Base-by-base conservation (phyloP, 176 grass and related monocot species). In the Aegilops longissima region DNA sequence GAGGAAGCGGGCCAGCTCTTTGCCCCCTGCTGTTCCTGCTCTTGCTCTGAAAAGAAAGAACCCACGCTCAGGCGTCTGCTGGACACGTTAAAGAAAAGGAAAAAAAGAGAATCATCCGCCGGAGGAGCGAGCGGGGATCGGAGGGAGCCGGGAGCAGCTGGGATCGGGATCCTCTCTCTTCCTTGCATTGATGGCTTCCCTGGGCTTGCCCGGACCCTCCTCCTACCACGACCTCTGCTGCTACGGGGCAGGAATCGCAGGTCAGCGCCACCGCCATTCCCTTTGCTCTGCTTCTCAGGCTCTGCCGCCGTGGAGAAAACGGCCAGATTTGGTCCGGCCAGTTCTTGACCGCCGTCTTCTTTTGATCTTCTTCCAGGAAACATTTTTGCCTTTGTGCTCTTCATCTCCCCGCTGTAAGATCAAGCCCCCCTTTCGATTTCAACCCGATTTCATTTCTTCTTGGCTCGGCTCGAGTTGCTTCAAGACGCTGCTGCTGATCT, bases 361-460 rank as follows among this genome's bases (percentile, higher is more conserved):
- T 4, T 59, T 54, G n/a, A 54, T 36, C 79, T n/a, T 64, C 70
- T 86, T 94, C 83, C 90, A 99, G 97, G 97, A 21, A 99, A 99
- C 89, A 24, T 93, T 76, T 96, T 96, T 13, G 97, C 97, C 33
- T 87, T 99, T 9, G 92, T 99, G 52, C 88, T 99, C 73, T 99
- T 96, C 88, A 16, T 96, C 86, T 99, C 97, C 64, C 94, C 97
- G 61, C 85, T 99, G 97, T 99, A 90, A 96, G 90, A 0, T 2
- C 51, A 9, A 2, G 16, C 1, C 11, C 73, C 45, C 77, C 10
- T 21, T 25, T 36, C 39, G 9, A 58, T 40, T 86, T 73, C 79
- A 14, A 5, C 4, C 85, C 29, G 45, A 59, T 21, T 52, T 17
- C 45, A 36, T 51, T 85, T 18, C 47, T 82, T 30, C 47, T 76